Evolutionary conservation across 2,329 filamentous ascomycete species (phyloP), one percentile per base, ranked within the genome.

Genomic region (Colletotrichum liaoningense): DNA sequence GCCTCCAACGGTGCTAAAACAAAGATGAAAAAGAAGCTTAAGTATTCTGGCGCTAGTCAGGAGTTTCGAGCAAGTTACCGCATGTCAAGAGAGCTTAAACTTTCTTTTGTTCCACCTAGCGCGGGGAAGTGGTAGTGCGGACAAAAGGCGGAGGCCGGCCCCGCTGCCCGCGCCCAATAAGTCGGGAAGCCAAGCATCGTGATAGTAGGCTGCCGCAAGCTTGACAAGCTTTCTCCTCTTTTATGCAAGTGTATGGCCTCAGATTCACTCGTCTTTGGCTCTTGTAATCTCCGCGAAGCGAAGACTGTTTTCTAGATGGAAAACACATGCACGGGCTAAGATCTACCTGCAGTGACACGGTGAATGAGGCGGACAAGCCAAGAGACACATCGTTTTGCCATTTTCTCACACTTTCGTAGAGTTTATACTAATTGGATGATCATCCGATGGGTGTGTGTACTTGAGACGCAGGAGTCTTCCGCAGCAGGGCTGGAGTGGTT

Each of bases 1-100:
- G 67, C 46, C 33, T 67, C 42, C 56, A 26, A 67, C 46, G 60
- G 5, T 56, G 63, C 56, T 71, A 49, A 56, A 57, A 71, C n/a
- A 38, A 57, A n/a, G 22, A 62, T 59, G 33, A 49, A 67, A 30
- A 33, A n/a, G 22, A 59, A 57, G 22, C 35, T 62, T 52, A 28
- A 14, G 33, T 22, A n/a, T 38, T 22, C n/a, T 35, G n/a, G 26
- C 56, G 46, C 56, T 67, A 60, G 55, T 71, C 63, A 55, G 54
- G 42, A 28, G 42, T 66, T 60, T 62, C n/a, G 58, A 28, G 59
- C 22, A 56, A 55, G 11, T 62, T 49, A 11, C 19, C 12, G 42
- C 49, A 28, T 60, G 46, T 38, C 14, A 55, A n/a, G 2, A 24
- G 46, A 67, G 46, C 56, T 70, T 46, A 28, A 60, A 60, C n/a